Evolutionary conservation across 805 yeast species (phyloP).

Genomic region (Starmerella potacharoeniae): DNA sequence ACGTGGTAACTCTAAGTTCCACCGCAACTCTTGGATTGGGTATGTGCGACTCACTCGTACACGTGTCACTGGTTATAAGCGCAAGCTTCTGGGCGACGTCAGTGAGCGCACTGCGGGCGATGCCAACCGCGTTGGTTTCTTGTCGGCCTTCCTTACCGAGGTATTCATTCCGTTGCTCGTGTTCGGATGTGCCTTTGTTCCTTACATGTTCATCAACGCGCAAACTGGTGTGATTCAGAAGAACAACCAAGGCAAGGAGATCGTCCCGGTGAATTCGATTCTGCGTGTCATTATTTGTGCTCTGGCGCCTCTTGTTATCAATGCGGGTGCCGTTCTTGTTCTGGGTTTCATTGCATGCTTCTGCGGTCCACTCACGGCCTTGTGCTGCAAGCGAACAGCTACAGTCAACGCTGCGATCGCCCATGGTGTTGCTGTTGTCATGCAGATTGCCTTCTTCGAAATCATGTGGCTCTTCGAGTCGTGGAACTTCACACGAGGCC

Average conservation of each 20-base stretch:
- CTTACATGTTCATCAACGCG: constrained; percentile 71
- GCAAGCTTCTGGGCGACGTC: constrained; percentile 51
- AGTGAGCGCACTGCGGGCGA: constrained; percentile 60
- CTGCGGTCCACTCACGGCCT: constrained; percentile 88
- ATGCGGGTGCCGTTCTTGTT: constrained; percentile 71
- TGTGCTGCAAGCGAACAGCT: constrained; percentile 96
- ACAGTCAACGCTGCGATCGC: constrained; percentile 92
- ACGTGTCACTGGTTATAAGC: constrained; percentile 82
- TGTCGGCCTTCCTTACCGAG: constrained; percentile 71
- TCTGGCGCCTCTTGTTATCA: constrained; percentile 81
- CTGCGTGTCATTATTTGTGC: constrained; percentile 50
- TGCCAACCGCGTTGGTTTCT: constrained; percentile 62
- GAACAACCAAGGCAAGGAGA: constrained; percentile 23
- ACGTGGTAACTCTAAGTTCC: constrained; percentile 61
- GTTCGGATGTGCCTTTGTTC: constrained; percentile 56
- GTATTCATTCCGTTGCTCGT: constrained; percentile 59
- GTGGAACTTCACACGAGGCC: constrained; percentile 75
- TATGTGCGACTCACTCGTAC: constrained; percentile 69
- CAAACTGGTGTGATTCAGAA: constrained; percentile 59
- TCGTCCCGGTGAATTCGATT: constrained; percentile 42
- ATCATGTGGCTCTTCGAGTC: constrained; percentile 96
- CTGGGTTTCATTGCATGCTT: constrained; percentile 84
- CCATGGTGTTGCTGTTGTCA: constrained; percentile 84
- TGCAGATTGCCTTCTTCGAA: constrained; percentile 79
- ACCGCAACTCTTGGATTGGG: constrained; percentile 67